phyloP scores from a whole-genome alignment of 1,284 basidiomycete species.

The Marasmius tenuissimus region DNA sequence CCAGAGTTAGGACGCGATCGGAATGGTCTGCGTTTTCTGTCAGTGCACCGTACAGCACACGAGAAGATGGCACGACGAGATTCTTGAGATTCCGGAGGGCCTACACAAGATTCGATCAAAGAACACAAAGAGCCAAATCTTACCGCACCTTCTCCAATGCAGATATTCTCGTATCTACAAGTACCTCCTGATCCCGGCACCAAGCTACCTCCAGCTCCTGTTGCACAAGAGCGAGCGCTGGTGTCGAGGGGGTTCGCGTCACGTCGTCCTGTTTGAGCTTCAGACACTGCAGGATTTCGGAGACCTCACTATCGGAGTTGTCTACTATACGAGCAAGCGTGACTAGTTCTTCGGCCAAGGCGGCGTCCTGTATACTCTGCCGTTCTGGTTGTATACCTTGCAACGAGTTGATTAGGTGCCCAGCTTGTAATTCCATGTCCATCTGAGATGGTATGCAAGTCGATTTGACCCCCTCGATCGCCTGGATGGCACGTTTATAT shows the following conservation, averaged over 20 bases:
- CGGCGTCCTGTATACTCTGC: background rate
- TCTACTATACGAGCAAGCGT: background rate
- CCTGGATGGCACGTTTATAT: background rate
- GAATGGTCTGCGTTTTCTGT: too few relatives aligned
- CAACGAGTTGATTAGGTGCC: background rate
- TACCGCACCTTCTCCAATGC: background rate
- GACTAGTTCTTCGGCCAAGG: background rate
- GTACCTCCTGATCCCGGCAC: background rate
- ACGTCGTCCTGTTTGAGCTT: background rate
- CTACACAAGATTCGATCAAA: background rate
- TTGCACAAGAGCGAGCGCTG: background rate
- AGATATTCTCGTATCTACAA: background rate
- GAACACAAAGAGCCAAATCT: background rate
- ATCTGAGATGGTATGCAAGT: background rate
- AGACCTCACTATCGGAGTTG: background rate
- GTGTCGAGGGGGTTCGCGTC: background rate
- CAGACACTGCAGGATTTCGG: background rate
- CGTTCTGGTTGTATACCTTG: background rate
- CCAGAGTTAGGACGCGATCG: too few relatives aligned
- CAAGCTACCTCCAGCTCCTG: background rate
- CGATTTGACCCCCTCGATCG: background rate
- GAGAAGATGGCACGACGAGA: background rate
- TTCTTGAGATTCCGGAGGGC: background rate
- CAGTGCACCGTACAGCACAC: too few relatives aligned
- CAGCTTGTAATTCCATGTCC: background rate